phyloP scores from a whole-genome alignment of 768 basidiomycete species.

The Lentinus brumalis region DNA sequence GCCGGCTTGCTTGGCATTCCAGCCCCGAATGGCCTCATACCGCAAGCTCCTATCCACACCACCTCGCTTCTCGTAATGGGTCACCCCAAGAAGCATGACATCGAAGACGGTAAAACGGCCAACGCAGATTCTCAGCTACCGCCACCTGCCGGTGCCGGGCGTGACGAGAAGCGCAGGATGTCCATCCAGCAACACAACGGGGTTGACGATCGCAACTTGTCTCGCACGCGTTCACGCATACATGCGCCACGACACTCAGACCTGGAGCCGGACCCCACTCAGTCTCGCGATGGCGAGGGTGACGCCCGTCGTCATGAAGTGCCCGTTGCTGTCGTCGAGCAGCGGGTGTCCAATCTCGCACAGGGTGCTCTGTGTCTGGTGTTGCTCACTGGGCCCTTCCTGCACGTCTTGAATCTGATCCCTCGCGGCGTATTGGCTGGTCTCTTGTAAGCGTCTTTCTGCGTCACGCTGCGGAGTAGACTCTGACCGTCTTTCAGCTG shows the following conservation, averaged over 20 bases:
- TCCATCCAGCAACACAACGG: background rate
- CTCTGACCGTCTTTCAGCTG: constrained; percentile 47
- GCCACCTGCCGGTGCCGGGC: background rate
- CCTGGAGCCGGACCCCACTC: constrained; percentile 30
- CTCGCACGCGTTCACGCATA: constrained; percentile 13
- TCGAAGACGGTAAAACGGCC: constrained; percentile 27
- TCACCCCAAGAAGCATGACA: constrained; percentile 38
- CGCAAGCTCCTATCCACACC: constrained; percentile 93
- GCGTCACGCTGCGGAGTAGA: background rate
- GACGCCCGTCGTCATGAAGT: constrained; percentile 43
- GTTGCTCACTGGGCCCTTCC: constrained; percentile 78
- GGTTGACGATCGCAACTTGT: constrained; percentile 1
- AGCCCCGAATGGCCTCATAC: constrained; percentile 84
- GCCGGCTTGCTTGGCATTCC: constrained; percentile 85
- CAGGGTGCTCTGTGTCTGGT: constrained; percentile 82
- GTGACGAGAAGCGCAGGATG: constrained; percentile 3
- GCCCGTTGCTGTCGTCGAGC: constrained; percentile 82
- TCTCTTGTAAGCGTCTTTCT: constrained; percentile 59
- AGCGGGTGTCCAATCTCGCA: constrained; percentile 88
- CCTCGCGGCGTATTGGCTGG: constrained; percentile 85
- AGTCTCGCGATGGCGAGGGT: constrained; percentile 25
- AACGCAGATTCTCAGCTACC: background rate
- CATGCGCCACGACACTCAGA: constrained; percentile 17
- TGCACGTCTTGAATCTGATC: constrained; percentile 78
- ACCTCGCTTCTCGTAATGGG: constrained; percentile 76